Evolutionary conservation across 179 eudicot species (phyloP).

Genomic region (Sideroxylon spinosum): DNA sequence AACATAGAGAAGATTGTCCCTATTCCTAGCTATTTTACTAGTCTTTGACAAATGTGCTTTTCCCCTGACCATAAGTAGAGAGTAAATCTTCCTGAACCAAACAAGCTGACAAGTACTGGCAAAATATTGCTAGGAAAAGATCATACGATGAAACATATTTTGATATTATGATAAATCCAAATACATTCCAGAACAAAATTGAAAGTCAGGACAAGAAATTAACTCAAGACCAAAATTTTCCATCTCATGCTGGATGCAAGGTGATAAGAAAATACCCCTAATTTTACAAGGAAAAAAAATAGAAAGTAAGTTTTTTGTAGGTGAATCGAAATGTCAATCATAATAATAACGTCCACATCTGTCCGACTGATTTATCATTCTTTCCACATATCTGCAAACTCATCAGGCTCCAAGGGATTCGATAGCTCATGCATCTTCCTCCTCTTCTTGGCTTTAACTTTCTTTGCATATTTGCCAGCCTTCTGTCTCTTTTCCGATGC

Average conservation of each 20-base stretch:
- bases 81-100: not conserved
- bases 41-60: not conserved
- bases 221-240: not conserved
- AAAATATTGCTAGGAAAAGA: not conserved
- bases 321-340: too few species aligned
- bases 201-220: not conserved
- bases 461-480: slow-evolving; percentile 85
- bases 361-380: slow-evolving; percentile 35
- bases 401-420: slow-evolving; percentile 80
- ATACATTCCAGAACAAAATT: not conserved
- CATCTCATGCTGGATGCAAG: not conserved
- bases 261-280: not conserved
- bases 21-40: too few species aligned
- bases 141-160: not conserved
- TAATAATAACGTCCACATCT: not conserved
- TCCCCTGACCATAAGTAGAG: slow-evolving; percentile 25
- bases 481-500: slow-evolving; percentile 74
- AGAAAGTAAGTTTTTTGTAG: not conserved
- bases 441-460: slow-evolving; percentile 85
- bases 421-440: slow-evolving; percentile 73
- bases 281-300: not conserved
- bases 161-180: not conserved
- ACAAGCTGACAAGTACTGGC: not conserved
- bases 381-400: slow-evolving; percentile 95
- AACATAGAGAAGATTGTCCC: too few species aligned